Base-by-base conservation (phyloP, 177 flowering plant genomes). In the Vitis hybrid region DNA sequence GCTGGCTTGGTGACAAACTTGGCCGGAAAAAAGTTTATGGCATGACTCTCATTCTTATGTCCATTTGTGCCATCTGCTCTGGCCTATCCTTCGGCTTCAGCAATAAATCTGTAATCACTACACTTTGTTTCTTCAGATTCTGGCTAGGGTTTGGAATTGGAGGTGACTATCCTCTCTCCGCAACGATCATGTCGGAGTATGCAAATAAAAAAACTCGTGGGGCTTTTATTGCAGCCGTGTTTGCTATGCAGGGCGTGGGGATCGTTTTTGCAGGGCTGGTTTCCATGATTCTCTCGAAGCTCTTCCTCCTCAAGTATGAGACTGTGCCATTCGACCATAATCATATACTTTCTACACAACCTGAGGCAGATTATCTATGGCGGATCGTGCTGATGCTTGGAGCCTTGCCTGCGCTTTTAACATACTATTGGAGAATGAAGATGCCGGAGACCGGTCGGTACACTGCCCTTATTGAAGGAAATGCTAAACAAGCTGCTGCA, bases 381-480 rank as follows among this genome's bases (percentile, higher is more conserved):
- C 67, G 84, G 50, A 69, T 81, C 60, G 75, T 81, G 57, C 65
- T 83, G 9, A 83, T 83, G 84, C 40, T 81, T 9, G 86, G 86
- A 0, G 84, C 86, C 1, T 35, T 83, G 4, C 86, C 86, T 1
- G 86, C 86, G 3, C 27, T 76, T n/a, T 11, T 81, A 14, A 83
- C 86, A 0, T 83, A 19, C 66, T 83, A 83, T 54, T 81, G 86
- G 86, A 62, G 84, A 10, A 73, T 83, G 83, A 81, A 75, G 62
- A 81, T 83, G 86, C 84, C 86, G 1, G 86, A 83, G 70, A 83
- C 86, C 1, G 83, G 80, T 0, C 71, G 86, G 21, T 83, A 77
- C 75, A 80, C 77, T 11, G 79, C 67, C 15, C 32, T 77, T 11
- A 72, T 84, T 13, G 79, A 66, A 48, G 81, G 82, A 11, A 72